Evolutionary conservation across 192 early-diverging fungal genomes (phyloP).

Genomic region (Coemansia sp.): DNA sequence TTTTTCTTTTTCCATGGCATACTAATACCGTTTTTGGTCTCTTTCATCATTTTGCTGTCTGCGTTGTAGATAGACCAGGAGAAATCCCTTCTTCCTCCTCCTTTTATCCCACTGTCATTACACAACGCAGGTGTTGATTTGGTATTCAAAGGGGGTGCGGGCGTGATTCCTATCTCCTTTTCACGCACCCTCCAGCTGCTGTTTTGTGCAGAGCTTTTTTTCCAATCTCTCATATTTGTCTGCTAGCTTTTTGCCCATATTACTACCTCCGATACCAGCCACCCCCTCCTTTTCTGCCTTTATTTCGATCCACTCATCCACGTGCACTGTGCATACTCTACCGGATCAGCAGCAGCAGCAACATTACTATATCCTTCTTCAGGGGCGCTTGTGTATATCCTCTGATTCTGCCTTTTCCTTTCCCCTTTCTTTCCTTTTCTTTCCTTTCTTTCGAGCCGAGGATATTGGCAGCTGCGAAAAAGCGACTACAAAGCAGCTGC

Average conservation of each 20-base stretch:
- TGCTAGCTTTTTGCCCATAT: neutral
- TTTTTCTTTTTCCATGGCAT: neutral
- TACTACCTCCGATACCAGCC: neutral
- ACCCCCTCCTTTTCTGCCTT: neutral
- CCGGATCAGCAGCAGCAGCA: constrained; percentile 4
- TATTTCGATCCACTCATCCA: constrained; percentile 7
- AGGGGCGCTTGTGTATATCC: no score
- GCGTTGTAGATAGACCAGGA: neutral
- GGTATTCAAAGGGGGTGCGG: constrained; percentile 1
- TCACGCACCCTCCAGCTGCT: constrained; percentile 9
- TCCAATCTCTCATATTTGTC: no score
- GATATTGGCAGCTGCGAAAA: neutral
- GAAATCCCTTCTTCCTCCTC: neutral
- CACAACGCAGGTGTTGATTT: neutral
- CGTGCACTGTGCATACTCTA: constrained; percentile 6
- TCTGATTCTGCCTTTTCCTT: no score
- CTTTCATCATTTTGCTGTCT: neutral
- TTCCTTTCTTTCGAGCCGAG: neutral
- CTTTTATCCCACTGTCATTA: neutral
- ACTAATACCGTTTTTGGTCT: neutral
- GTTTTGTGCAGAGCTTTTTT: neutral
- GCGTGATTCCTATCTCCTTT: constrained; percentile 4
- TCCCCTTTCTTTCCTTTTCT: neutral
- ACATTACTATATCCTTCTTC: neutral
- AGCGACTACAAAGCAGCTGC: neutral